Percentiles rank a stretch among this genome's conserved stretches.
Conservation (phyloP, 805 yeast species). For the Nakazawaea ishiwadae region DNA sequence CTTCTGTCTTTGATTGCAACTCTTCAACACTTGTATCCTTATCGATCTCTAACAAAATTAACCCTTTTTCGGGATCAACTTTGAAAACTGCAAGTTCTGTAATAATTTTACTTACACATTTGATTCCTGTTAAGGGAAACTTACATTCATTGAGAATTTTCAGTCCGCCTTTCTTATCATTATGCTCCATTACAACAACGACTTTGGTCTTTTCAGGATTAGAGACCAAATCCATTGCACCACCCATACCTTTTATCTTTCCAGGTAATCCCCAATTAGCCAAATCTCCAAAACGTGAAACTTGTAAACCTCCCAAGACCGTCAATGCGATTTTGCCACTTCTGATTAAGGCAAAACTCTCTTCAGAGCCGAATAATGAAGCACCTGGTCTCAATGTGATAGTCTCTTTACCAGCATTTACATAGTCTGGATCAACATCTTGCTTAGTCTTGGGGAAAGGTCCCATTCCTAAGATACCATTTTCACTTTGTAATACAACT, state of each 20-base stretch:
- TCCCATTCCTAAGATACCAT: conserved; percentile 46
- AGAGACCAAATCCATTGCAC: conserved; percentile 49
- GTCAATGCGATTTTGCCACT: conserved; percentile 40
- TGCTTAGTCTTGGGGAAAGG: conserved; percentile 38
- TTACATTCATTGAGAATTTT: conserved; percentile 39
- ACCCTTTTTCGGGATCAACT: conserved; percentile 31
- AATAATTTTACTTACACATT: conserved; percentile 40
- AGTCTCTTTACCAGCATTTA: conserved; percentile 50
- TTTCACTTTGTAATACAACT: conserved; percentile 42
- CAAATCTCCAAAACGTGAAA: conserved; percentile 41
- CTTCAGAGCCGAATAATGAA: conserved; percentile 43
- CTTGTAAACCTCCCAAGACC: conserved; percentile 46
- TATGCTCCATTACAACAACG: conserved; percentile 44
- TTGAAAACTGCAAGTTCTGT: conserved; percentile 47
- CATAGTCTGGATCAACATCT: conserved; percentile 42
- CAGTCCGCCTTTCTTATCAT: conserved; percentile 40
- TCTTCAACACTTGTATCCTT: conserved; percentile 36
- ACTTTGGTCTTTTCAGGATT: conserved; percentile 40
- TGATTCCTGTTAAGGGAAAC: conserved; percentile 43
- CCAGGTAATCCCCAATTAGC: conserved; percentile 54
- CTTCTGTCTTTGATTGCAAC: conserved; percentile 33
- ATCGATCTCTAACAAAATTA: conserved; percentile 37
- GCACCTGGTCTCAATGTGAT: conserved; percentile 43
- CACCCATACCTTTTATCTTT: conserved; percentile 48
- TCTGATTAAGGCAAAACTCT: conserved; percentile 46